Percentiles rank a stretch among this genome's conserved stretches.
These are phyloP conservation scores for Puccinia horiana DNA, from an alignment of 1,284 basidiomycete species.

Conservation along the genomic window DNA sequence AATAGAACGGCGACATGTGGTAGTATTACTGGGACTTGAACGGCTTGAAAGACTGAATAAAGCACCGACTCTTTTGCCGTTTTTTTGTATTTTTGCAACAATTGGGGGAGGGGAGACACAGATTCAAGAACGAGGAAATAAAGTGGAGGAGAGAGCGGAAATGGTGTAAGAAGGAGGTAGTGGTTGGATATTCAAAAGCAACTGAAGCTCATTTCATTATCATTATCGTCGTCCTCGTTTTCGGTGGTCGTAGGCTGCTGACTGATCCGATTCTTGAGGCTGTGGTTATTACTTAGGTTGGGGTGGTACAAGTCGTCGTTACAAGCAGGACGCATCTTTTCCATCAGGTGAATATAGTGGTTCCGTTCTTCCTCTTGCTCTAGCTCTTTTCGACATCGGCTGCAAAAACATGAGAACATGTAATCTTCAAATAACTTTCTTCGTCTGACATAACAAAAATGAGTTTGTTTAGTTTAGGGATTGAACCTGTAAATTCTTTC, in stretches of 20 bases:
- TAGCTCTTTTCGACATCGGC: conserved; percentile 43
- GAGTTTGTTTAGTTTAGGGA: neutral
- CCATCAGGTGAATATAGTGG: neutral
- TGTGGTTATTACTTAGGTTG: conserved; percentile 2
- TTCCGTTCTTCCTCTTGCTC: conserved; percentile 35
- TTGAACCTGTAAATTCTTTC: neutral
- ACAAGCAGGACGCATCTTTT: neutral
- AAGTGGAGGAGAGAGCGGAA: neutral
- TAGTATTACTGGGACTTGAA: neutral
- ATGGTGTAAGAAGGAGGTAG: neutral
- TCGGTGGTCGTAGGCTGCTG: neutral
- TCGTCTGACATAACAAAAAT: conserved; percentile 19
- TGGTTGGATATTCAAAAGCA: neutral
- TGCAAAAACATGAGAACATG: conserved; percentile 49
- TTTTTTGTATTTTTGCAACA: neutral
- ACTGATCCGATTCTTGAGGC: neutral
- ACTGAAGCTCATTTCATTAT: conserved; percentile 8
- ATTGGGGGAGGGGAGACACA: neutral
- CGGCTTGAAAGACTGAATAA: neutral
- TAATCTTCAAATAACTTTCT: conserved; percentile 49
- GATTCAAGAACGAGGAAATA: neutral
- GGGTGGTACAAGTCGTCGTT: conserved; percentile 3
- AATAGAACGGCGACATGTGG: neutral
- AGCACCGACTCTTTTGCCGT: neutral
- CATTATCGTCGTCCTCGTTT: neutral